Base-by-base conservation (phyloP, 768 basidiomycete species). In the Leccinellum rugosiceps region DNA sequence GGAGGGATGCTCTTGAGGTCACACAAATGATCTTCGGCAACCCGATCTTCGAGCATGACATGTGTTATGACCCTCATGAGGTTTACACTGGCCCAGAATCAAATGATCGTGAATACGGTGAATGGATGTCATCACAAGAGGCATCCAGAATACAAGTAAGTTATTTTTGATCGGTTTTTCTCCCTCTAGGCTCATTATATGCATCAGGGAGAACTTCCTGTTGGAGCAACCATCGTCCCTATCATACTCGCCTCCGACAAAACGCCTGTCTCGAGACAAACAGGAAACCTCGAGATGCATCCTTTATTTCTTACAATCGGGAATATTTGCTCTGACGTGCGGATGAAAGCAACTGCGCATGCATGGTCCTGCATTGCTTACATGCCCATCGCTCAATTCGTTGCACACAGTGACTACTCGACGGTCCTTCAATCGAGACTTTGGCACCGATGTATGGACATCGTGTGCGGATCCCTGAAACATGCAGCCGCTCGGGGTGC, bases 191-290 rank as follows among this genome's bases (percentile, higher is more conserved):
- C 21, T 50, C 21, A 50, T 32, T 4, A 4, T 9, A 3, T 14
- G n/a, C 32, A 6, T 50, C 21, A 34, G 31, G 19, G 6, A 4
- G 0, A 3, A 0, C 49, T 50, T 50, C 31, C 49, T 3, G 3
- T 32, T 4, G 31, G 31, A 1, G 61, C 64, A 0, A 74, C 70
- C 0, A 58, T 75, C n/a, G 50, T 75, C 8, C 69, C 73, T 1
- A 60, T 65, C 0, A 63, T 75, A 10, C 52, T 66, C 1, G 68
- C 69, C 3, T 72, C 70, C 0, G 70, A 75, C 53, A 76, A 76
- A 50, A 74, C 74, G 7, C 65, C 65, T 21, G 65, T 76, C 14
- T 67, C 72, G 0, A 55, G 63, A 17, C 67, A 67, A 52, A 73
- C 70, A 11, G 72, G 73, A 15, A 63, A 64, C 25, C 61, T 66